phyloP scores from a whole-genome alignment of 2,329 filamentous ascomycete genomes.

The Clonostachys byssicola region DNA sequence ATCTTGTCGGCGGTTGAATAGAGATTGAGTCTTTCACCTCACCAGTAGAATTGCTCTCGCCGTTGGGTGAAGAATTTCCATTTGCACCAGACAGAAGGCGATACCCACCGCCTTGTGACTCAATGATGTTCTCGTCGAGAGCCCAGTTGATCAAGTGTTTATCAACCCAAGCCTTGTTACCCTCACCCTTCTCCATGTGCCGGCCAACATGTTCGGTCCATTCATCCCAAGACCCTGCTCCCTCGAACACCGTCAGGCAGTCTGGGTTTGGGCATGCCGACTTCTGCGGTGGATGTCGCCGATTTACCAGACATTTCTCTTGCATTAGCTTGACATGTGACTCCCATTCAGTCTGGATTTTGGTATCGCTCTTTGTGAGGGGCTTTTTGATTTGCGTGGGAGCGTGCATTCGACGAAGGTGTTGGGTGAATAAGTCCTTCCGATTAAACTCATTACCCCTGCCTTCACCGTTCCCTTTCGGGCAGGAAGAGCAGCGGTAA shows the following conservation, averaged over 20 bases:
- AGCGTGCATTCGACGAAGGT: slow-evolving; percentile 90
- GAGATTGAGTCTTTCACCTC: no score
- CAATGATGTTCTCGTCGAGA: slow-evolving; percentile 59
- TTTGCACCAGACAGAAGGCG: no score
- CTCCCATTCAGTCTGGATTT: slow-evolving; percentile 60
- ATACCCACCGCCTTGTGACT: slow-evolving; percentile 20
- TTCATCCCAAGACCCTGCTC: slow-evolving; percentile 76
- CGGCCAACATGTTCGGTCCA: slow-evolving; percentile 90
- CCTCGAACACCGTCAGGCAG: slow-evolving; percentile 68
- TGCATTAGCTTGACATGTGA: slow-evolving; percentile 66
- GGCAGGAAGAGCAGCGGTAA: slow-evolving; percentile 60
- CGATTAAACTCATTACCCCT: slow-evolving; percentile 78
- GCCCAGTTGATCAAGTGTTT: slow-evolving; percentile 56
- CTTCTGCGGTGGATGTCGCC: slow-evolving; percentile 64
- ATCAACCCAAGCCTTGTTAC: slow-evolving; percentile 52
- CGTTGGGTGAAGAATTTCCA: no score
- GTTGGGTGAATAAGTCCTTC: slow-evolving; percentile 93
- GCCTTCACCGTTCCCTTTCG: slow-evolving; percentile 46
- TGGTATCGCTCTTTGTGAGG: slow-evolving; percentile 52
- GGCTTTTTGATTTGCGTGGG: slow-evolving; percentile 60
- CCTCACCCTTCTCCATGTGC: slow-evolving; percentile 77
- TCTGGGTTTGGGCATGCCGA: slow-evolving; percentile 70
- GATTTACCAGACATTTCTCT: slow-evolving; percentile 65
- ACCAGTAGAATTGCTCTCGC: no score
- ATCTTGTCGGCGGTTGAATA: no score